Percentiles rank a stretch among this genome's conserved stretches.
Evolutionary conservation across 2,329 filamentous ascomycete genomes (phyloP).

Genomic region (Bipolaris bicolor): DNA sequence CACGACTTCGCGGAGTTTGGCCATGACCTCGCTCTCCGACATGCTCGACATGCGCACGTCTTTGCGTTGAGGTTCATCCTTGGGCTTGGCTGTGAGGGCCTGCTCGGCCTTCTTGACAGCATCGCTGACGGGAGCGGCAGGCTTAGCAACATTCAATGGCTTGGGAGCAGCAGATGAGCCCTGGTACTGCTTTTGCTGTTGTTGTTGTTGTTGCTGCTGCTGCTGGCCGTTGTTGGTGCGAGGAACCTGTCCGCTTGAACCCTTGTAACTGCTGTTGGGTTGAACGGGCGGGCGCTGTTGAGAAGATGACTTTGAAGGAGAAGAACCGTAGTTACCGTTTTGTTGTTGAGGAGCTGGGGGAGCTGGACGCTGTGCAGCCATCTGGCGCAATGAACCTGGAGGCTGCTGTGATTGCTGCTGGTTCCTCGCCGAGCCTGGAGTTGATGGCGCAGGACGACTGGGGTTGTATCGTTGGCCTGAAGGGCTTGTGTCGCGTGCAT

Average conservation of each 20-base stretch:
- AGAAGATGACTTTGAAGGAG: constrained; percentile 37
- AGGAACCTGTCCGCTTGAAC: constrained; percentile 49
- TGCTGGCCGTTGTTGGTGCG: constrained; percentile 54
- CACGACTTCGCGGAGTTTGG: constrained; percentile 89
- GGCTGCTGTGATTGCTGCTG: constrained; percentile 60
- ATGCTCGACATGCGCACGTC: constrained; percentile 98
- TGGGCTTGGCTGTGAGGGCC: constrained; percentile 70
- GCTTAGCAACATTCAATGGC: constrained; percentile 60
- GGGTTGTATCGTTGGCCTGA: constrained; percentile 77
- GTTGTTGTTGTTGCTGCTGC: constrained; percentile 43
- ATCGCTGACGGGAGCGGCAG: constrained; percentile 62
- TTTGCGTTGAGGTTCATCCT: constrained; percentile 82
- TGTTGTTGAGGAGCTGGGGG: constrained; percentile 69
- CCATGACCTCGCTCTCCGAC: constrained; percentile 97
- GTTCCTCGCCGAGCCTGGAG: constrained; percentile 62
- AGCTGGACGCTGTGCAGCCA: constrained; percentile 77
- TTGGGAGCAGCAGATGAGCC: constrained; percentile 59
- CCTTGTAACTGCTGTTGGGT: constrained; percentile 49
- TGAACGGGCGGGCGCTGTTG: constrained; percentile 51
- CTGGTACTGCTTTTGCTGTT: constrained; percentile 44
- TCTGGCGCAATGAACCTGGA: constrained; percentile 58
- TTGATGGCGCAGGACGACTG: constrained; percentile 80
- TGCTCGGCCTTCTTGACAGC: constrained; percentile 88
- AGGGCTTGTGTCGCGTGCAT: constrained; percentile 53
- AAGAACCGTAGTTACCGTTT: constrained; percentile 39